These are phyloP conservation scores for Heterobasidion occidentale DNA, from an alignment of 1,284 basidiomycete genomes.

Conservation along the genomic window DNA sequence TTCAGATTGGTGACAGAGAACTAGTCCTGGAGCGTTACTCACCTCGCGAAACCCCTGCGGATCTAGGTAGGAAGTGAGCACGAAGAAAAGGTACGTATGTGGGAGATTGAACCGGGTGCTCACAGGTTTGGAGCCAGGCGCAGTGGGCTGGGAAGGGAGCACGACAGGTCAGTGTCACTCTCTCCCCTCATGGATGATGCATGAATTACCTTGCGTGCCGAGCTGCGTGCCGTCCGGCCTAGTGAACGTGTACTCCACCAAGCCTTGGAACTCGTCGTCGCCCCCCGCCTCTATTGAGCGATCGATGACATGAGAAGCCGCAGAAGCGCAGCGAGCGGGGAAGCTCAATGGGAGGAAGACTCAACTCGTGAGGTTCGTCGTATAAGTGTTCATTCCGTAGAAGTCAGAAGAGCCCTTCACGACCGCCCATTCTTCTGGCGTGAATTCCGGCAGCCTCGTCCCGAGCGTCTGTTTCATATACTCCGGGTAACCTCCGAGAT, in stretches of 20 bases:
- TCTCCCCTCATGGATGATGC: background rate
- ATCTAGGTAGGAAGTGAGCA: conserved; percentile 26
- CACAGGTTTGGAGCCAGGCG: conserved; percentile 57
- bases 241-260: conserved; percentile 52
- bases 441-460: conserved; percentile 59
- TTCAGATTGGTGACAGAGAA: conserved; percentile 3
- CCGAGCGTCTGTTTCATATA: conserved; percentile 55
- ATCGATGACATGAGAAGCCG: background rate
- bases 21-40: conserved; percentile 5
- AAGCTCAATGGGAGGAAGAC: conserved; percentile 13
- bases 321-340: background rate
- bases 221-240: conserved; percentile 59
- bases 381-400: conserved; percentile 69
- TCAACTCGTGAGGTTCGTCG: conserved; percentile 58
- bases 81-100: conserved; percentile 2
- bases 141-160: conserved; percentile 36
- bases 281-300: conserved; percentile 42
- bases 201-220: conserved; percentile 50
- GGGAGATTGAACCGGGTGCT: conserved; percentile 15
- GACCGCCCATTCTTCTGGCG: conserved; percentile 48
- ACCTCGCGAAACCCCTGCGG: conserved; percentile 51
- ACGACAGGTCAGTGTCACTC: background rate
- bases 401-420: conserved; percentile 68
- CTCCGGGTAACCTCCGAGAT: conserved; percentile 63
- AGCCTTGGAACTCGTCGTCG: conserved; percentile 59